Evolutionary conservation across 2,329 filamentous ascomycete species (phyloP).

Genomic region (Sporothrix phasma): DNA sequence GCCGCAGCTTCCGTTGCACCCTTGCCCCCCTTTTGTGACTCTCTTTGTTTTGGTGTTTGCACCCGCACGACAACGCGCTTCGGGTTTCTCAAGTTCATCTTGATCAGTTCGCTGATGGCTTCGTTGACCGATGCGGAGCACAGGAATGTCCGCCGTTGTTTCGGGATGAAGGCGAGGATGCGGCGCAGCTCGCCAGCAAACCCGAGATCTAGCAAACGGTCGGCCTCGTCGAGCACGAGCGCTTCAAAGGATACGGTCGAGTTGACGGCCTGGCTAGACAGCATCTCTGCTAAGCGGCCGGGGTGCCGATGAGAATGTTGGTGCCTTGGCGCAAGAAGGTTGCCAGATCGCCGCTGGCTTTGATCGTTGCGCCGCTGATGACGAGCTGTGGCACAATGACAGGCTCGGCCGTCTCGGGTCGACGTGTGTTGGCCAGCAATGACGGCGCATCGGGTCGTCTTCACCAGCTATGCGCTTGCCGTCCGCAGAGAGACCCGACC

Average conservation of each 20-base stretch:
- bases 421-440: conserved; percentile 19
- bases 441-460: conserved; percentile 4
- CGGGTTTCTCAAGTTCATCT: conserved; percentile 84
- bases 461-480: conserved; percentile 18
- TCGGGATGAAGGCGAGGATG: conserved; percentile 75
- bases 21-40: neutral
- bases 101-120: conserved; percentile 84
- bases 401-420: conserved; percentile 34
- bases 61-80: conserved; percentile 94
- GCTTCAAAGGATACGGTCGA: conserved; percentile 86
- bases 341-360: conserved; percentile 77
- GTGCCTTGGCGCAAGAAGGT: conserved; percentile 74
- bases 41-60: conserved; percentile 48
- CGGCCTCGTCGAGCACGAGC: conserved; percentile 88
- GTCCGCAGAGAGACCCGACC: conserved; percentile 13
- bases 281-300: conserved; percentile 76
- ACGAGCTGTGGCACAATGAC: conserved; percentile 78
- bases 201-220: conserved; percentile 82
- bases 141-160: conserved; percentile 83
- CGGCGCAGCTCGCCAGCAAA: conserved; percentile 86
- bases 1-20: neutral
- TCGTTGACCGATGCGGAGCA: conserved; percentile 97
- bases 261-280: conserved; percentile 79
- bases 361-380: conserved; percentile 61
- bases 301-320: conserved; percentile 83